Evolutionary conservation across 73 alveolate species (phyloP), one percentile per base, ranked within the genome.

Genomic region (Tetrahymena malaccensis): DNA sequence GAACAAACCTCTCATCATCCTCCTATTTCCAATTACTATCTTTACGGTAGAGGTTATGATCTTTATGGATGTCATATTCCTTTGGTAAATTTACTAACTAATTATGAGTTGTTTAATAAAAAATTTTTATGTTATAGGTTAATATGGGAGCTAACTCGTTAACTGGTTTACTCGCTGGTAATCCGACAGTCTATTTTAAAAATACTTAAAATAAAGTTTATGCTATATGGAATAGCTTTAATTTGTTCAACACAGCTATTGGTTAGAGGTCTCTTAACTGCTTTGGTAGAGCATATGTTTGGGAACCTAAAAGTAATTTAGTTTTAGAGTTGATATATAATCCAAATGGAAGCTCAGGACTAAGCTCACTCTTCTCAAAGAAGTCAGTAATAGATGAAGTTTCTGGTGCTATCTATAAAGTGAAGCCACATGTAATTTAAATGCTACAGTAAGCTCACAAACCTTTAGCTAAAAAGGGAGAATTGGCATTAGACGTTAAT

Each of bases 1-100:
- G 97, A 95, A 31, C 94, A 95, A 93, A 95, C 97, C 15, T 31
- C 89, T 22, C 97, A 95, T 38, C 97, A 95, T 85, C 97, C 97
- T 35, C 97, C 97, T 9, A 85, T 89, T 34, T 95, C 97, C 15
- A 95, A 85, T 58, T 95, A 95, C 35, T 50, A 85, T 19, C 83
- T 95, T 93, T 95, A 34, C 55, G 97, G 97, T 27, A 95, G 97
- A 93, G 97, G 94, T 19, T 95, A 89, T 95, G 94, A 95, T 85
- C 84, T 85, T 8, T 95, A 44, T 89, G 97, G 97, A 21, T 89
- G 93, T 21, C 89, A 70, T 11, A 70, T 70, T n/a, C 89, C 89
- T 70, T 22, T 27, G 89, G 89, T 70, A 70, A 27, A 22, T 4
- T 70, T 70, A 19, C 0, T 27, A 19, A 12, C 1, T 22, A 5